These are phyloP conservation scores for Telopea speciosissima DNA, from an alignment of 177 flowering plant species.

Conservation along the genomic window DNA sequence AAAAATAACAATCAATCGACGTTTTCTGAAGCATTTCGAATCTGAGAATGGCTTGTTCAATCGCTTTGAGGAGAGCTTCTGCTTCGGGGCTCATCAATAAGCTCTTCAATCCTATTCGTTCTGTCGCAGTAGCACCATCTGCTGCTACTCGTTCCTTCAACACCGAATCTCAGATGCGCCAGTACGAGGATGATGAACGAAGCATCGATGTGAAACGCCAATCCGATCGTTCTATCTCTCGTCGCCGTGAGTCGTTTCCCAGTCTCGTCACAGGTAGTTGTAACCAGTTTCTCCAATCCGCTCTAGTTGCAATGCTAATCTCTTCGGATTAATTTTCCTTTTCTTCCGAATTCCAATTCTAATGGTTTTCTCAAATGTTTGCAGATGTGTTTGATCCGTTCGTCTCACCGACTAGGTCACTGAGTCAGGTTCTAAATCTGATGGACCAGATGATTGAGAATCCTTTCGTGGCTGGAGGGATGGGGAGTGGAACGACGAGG, in stretches of 20 bases:
- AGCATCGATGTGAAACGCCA: constrained; percentile 22
- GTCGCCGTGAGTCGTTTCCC: constrained; percentile 20
- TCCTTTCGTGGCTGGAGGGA: constrained; percentile 29
- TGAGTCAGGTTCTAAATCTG: constrained; percentile 55
- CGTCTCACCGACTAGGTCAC: constrained; percentile 32
- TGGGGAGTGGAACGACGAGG: constrained; percentile 29
- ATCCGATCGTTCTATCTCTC: constrained; percentile 14
- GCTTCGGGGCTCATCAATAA: constrained; percentile 18
- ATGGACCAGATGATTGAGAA: constrained; percentile 52
- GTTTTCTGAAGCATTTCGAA: too few species aligned
- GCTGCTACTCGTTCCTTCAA: constrained; percentile 30
- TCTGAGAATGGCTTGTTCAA: constrained; percentile 43
- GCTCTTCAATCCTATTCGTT: constrained; percentile 17
- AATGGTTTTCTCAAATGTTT: neutral
- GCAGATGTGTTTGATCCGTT: constrained; percentile 53
- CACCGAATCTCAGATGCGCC: constrained; percentile 28
- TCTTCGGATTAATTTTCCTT: neutral
- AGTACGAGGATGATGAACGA: constrained; percentile 21
- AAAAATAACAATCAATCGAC: too few species aligned
- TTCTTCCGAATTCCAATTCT: too few species aligned
- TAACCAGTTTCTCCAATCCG: constrained; percentile 1
- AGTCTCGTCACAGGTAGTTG: constrained; percentile 43
- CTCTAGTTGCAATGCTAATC: neutral
- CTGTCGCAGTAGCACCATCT: constrained; percentile 15
- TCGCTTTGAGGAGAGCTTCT: constrained; percentile 22